Percentiles rank a stretch among this genome's conserved stretches.
Evolutionary conservation across 768 basidiomycete species (phyloP).

Genomic region (Dentipellis sp.): DNA sequence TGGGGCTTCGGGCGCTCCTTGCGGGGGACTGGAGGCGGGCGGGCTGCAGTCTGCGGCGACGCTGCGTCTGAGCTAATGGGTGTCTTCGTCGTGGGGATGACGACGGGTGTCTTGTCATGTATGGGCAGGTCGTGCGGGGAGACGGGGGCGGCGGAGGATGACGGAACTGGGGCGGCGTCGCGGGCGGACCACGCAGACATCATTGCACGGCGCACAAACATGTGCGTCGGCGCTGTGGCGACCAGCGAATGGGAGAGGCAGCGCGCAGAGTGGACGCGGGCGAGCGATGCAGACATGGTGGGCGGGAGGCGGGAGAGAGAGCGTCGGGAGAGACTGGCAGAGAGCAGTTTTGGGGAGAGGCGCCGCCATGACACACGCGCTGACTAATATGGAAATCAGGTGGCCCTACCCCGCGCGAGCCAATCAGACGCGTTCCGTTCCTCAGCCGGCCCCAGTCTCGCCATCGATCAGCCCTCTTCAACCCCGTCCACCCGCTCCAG

Average conservation of each 20-base stretch:
- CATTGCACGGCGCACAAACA: conserved; percentile 48
- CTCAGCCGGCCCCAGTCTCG: neutral
- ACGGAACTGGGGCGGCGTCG: conserved; percentile 17
- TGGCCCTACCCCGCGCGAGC: neutral
- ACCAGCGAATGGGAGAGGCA: neutral
- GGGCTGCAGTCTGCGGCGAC: conserved; percentile 63
- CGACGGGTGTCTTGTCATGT: conserved; percentile 42
- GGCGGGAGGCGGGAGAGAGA: conserved; percentile 1
- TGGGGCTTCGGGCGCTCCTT: conserved; percentile 53
- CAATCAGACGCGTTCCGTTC: neutral
- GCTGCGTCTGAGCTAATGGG: conserved; percentile 48
- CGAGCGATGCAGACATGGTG: conserved; percentile 10
- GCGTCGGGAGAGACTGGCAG: neutral
- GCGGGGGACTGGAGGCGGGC: conserved; percentile 62
- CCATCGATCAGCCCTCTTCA: too few species aligned
- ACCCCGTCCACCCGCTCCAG: too few species aligned
- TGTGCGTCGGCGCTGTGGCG: conserved; percentile 18
- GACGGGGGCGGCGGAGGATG: conserved; percentile 13
- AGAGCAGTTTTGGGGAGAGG: neutral
- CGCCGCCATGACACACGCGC: neutral
- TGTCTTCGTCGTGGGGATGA: conserved; percentile 34
- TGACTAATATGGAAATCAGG: neutral
- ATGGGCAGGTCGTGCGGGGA: conserved; percentile 14
- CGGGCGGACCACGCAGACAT: conserved; percentile 52
- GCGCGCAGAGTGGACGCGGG: conserved; percentile 6